Evolutionary conservation across 345 rosid species (phyloP).

Genomic region (Hibiscus syriacus): DNA sequence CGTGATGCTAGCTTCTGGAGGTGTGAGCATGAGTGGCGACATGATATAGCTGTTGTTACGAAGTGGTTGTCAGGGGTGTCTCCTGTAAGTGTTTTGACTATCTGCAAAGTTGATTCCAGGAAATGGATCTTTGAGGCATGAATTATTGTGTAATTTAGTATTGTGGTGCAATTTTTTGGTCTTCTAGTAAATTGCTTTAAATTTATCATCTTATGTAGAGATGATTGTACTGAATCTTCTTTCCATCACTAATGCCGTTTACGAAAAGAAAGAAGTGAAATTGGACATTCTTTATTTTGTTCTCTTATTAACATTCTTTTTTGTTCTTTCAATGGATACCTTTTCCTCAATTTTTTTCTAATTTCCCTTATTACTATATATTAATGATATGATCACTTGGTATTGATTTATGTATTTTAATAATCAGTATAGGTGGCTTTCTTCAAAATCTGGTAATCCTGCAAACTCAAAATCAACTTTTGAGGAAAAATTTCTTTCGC

Average conservation of each 20-base stretch:
- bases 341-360: not conserved
- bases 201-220: not conserved
- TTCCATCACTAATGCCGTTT: not conserved
- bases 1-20: constrained; percentile 96
- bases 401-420: constrained; percentile 21
- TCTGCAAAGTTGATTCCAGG: constrained; percentile 4
- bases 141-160: not conserved
- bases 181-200: not conserved
- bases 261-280: not conserved
- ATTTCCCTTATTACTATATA: not conserved
- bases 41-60: constrained; percentile 93
- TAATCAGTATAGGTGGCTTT: constrained; percentile 98
- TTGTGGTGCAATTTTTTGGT: not conserved
- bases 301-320: not conserved
- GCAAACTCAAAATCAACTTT: constrained; percentile 63
- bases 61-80: constrained; percentile 96
- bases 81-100: constrained; percentile 49
- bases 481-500: constrained; percentile 96
- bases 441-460: constrained; percentile 65
- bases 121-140: not conserved
- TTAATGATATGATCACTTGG: constrained; percentile 10
- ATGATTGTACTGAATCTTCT: not conserved
- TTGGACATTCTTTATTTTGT: not conserved
- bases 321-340: not conserved
- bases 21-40: constrained; percentile 97